Evolutionary conservation across 331 rosid species (phyloP), one percentile per base, ranked within the genome.

Genomic region (Pyracantha coccinea): DNA sequence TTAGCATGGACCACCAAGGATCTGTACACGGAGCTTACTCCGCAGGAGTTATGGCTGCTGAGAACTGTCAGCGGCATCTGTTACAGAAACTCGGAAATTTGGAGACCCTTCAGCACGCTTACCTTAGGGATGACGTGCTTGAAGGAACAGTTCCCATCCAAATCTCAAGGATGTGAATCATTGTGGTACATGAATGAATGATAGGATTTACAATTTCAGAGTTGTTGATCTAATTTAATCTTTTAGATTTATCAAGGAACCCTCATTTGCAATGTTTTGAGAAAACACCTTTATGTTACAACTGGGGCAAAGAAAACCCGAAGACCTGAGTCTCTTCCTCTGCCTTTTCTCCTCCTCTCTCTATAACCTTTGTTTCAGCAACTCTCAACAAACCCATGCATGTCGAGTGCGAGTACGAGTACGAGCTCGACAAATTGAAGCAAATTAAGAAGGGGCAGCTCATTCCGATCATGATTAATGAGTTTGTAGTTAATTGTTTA

Each of bases 11-110:
- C 17, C 79, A 90, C 75, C 93, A 88, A 64, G 96, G 96, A 52
- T 90, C 96, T 53, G 96, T 88, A 70, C 96, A 90, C 80, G 96
- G 96, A 71, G 96, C 96, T 71, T 90, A 90, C 85, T 86, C 96
- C 27, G 89, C 96, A 31, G 96, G 96, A 66, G 75, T 86, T 20
- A 88, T 88, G 88, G 93, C 96, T 68, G 93, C 91, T n/a, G 96
- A 85, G 70, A 86, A 83, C 71, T 88, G 92, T 33, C 82, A 87
- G 76, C 76, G 32, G 44, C 77, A 74, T 32, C 60, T 73, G 4
- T 41, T 38, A 8, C 10, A 60, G 45, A 44, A 73, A 41, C 59
- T 60, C 8, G 77, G 77, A 17, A 61, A 27, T 11, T 44, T 61
- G 59, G 77, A 73, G 20, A 61, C 8, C 20, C 32, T 7, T 32